Conservation (phyloP, 2,329 filamentous ascomycete genomes). For the Nemania serpens region DNA sequence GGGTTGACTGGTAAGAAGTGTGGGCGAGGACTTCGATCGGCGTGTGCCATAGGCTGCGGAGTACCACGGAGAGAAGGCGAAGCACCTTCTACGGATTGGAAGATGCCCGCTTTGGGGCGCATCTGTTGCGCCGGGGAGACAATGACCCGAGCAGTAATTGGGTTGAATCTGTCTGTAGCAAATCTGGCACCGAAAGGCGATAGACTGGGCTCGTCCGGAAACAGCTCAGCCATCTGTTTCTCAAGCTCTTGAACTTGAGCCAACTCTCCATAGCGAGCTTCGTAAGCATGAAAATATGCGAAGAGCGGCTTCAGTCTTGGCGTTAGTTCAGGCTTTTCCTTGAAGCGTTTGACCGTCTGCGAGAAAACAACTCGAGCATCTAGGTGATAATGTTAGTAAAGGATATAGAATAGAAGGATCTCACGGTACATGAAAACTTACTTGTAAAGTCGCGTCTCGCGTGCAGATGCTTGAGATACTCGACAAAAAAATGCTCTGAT, state of each 20-base stretch:
- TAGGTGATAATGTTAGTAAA: constrained; percentile 44
- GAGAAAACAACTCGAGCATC: constrained; percentile 97
- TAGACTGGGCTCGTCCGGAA: constrained; percentile 81
- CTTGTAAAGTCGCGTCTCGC: constrained; percentile 91
- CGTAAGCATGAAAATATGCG: constrained; percentile 91
- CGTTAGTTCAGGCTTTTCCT: constrained; percentile 74
- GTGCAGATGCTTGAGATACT: constrained; percentile 94
- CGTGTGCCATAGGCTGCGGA: constrained; percentile 44
- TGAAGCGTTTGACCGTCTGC: constrained; percentile 83
- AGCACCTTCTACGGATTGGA: constrained; percentile 59
- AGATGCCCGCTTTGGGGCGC: constrained; percentile 59
- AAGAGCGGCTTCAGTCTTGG: constrained; percentile 84
- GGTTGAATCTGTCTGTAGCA: constrained; percentile 75
- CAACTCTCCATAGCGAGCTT: constrained; percentile 91
- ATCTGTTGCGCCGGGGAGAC: constrained; percentile 82
- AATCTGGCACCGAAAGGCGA: constrained; percentile 78
- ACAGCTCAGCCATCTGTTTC: constrained; percentile 90
- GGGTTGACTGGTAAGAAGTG: constrained; percentile 51
- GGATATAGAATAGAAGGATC: constrained; percentile 11
- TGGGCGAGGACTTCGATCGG: constrained; percentile 51
- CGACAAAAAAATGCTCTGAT: constrained; percentile 89
- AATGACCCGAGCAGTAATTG: constrained; percentile 78
- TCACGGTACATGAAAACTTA: constrained; percentile 53
- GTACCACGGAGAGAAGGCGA: constrained; percentile 50
- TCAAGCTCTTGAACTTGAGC: constrained; percentile 90